Conservation (phyloP, 306 rosid genomes). For the Senna tora region DNA sequence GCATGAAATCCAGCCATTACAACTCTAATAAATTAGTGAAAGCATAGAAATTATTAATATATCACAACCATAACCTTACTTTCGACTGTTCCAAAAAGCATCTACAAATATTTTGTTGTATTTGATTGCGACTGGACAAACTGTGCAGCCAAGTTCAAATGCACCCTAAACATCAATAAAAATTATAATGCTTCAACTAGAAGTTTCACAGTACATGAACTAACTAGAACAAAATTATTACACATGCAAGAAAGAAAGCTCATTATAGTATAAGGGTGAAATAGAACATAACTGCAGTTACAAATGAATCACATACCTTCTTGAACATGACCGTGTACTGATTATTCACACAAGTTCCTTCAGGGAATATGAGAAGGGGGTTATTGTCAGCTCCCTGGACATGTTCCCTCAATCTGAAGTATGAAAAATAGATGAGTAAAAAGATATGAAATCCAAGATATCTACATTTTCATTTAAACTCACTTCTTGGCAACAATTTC, state of each 20-base stretch:
- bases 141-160: conserved; percentile 87
- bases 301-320: conserved; percentile 53
- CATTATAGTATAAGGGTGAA: neutral
- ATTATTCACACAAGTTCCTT: conserved; percentile 92
- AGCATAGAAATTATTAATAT: neutral
- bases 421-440: conserved; percentile 27
- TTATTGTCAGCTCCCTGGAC: conserved; percentile 73
- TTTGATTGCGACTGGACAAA: conserved; percentile 86
- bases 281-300: neutral
- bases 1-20: neutral
- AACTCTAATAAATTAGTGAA: conserved; percentile 16
- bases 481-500: conserved; percentile 83
- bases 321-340: conserved; percentile 92
- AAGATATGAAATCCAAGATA: conserved; percentile 8
- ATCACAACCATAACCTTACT: conserved; percentile 54
- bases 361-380: conserved; percentile 90
- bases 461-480: conserved; percentile 39
- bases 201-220: neutral
- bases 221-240: neutral
- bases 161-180: conserved; percentile 66
- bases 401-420: conserved; percentile 76
- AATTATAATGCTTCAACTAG: conserved; percentile 19
- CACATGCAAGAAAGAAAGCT: neutral
- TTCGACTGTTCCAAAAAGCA: conserved; percentile 90
- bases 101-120: conserved; percentile 88